Percentiles rank a stretch among this genome's conserved stretches.
phyloP scores from a whole-genome alignment of 2,329 filamentous ascomycete genomes.

The Sporothrix pallida region DNA sequence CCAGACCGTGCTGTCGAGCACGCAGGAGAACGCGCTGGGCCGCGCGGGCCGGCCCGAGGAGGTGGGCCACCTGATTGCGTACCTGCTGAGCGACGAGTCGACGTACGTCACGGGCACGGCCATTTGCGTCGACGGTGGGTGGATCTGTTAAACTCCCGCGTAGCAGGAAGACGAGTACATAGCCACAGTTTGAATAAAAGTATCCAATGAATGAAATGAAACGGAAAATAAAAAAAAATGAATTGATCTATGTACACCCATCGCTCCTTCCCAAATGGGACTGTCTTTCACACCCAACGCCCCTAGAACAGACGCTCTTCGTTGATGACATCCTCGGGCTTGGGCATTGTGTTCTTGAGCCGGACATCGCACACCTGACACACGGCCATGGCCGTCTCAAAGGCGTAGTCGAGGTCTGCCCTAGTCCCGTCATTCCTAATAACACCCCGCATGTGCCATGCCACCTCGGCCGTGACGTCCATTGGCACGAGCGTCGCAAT shows the following conservation, averaged over 20 bases:
- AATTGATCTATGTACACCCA: background rate
- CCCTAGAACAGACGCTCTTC: conserved; percentile 34
- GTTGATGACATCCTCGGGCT: conserved; percentile 39
- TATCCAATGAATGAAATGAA: background rate
- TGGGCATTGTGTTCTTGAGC: conserved; percentile 40
- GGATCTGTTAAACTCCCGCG: conserved; percentile 33
- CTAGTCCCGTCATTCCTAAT: conserved; percentile 40
- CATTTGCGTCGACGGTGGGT: conserved; percentile 35
- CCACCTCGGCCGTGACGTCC: conserved; percentile 42
- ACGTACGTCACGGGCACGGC: conserved; percentile 37
- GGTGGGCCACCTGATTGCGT: conserved; percentile 34
- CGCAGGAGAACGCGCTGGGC: conserved; percentile 33
- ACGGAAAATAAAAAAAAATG: background rate
- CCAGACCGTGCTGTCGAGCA: conserved; percentile 29
- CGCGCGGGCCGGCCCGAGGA: conserved; percentile 35
- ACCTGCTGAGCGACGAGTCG: conserved; percentile 37
- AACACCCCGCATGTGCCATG: conserved; percentile 41
- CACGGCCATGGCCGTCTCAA: conserved; percentile 34
- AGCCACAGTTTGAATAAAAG: background rate
- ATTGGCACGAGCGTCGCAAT: conserved; percentile 41
- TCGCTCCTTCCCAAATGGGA: too few relatives aligned
- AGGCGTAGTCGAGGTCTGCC: conserved; percentile 35
- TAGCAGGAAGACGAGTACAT: background rate
- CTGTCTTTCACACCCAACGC: background rate
- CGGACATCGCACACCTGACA: conserved; percentile 37